Base-by-base conservation (phyloP, 2,329 filamentous ascomycete species). In the Sporothrix globosa region DNA sequence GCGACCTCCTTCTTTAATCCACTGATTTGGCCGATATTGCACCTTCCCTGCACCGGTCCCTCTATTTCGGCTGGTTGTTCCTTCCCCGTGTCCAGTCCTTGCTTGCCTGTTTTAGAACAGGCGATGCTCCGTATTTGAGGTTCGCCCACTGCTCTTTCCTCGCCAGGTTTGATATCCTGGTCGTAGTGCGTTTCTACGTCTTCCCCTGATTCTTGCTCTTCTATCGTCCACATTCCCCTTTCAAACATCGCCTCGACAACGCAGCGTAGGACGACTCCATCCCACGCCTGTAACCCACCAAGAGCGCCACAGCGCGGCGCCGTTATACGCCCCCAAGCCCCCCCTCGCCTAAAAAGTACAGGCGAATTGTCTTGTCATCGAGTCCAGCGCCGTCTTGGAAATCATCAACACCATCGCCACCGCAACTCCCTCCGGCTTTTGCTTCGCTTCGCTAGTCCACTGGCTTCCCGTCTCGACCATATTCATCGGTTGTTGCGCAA, bases 201-300 rank as follows among this genome's bases (percentile, higher is more conserved):
- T 24, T 10, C 56, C 39, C 58, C 39, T 21, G 24, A 46, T 46
- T 19, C 41, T 21, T 46, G 19, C 41, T 21, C 56, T 27, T 63
- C 21, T 19, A 63, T 46, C 39, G 13, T 27, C 39, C 6, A 24
- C 39, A 27, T 19, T 10, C 21, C 19, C 13, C n/a, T 19, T 34
- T 2, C 19, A 27, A 24, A 14, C 39, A 39, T 44, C 34, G 24
- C 46, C 11, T 13, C 13, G 34, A 61, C 39, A 13, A 61, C 39
- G 24, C 21, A 11, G 11, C 27, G 21, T 27, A 39, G 39, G 6
- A 21, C 19, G 58, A 46, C 34, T 44, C n/a, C 4, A 46, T 61
- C 58, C 58, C 56, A 61, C n/a, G n/a, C 56, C 58, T 46, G 39
- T 41, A 39, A n/a, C 58, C 58, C 39, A 63, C 58, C 39, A n/a